phyloP scores from a whole-genome alignment of 352 stramenopile species.

The Globisporangium megalacanthum region DNA sequence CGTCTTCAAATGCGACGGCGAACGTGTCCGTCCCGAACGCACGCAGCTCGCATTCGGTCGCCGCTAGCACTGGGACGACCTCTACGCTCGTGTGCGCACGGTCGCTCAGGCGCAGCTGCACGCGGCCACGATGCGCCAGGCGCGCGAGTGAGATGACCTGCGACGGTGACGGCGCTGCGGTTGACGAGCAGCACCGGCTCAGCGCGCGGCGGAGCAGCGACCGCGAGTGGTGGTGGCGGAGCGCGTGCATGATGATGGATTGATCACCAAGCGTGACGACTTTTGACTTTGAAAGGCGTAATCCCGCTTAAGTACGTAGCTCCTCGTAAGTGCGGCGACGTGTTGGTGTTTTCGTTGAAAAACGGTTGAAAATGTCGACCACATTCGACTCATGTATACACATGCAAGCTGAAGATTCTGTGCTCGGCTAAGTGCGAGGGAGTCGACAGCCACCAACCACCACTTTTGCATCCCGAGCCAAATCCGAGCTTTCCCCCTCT shows the following conservation, averaged over 20 bases:
- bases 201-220: constrained; percentile 1
- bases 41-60: constrained; percentile 41
- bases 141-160: constrained; percentile 29
- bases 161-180: background rate
- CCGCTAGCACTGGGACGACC: constrained; percentile 42
- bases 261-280: too few relatives aligned
- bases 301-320: too few relatives aligned
- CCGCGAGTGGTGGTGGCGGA: background rate
- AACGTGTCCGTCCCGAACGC: constrained; percentile 10
- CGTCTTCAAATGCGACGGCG: constrained; percentile 16
- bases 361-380: too few relatives aligned
- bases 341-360: too few relatives aligned
- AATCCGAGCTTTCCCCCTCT: too few relatives aligned
- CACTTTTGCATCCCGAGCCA: too few relatives aligned
- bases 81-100: constrained; percentile 25
- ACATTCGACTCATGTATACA: too few relatives aligned
- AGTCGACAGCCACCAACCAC: too few relatives aligned
- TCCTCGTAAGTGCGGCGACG: too few relatives aligned
- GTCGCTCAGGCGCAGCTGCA: constrained; percentile 41
- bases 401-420: too few relatives aligned
- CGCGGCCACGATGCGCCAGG: constrained; percentile 31
- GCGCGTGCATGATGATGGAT: constrained; percentile 9
- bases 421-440: too few relatives aligned
- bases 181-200: constrained; percentile 1
- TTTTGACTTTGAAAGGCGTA: too few relatives aligned